Evolutionary conservation across 2,329 filamentous ascomycete genomes (phyloP), one percentile per base, ranked within the genome.

Genomic region (Fusarium hostae): DNA sequence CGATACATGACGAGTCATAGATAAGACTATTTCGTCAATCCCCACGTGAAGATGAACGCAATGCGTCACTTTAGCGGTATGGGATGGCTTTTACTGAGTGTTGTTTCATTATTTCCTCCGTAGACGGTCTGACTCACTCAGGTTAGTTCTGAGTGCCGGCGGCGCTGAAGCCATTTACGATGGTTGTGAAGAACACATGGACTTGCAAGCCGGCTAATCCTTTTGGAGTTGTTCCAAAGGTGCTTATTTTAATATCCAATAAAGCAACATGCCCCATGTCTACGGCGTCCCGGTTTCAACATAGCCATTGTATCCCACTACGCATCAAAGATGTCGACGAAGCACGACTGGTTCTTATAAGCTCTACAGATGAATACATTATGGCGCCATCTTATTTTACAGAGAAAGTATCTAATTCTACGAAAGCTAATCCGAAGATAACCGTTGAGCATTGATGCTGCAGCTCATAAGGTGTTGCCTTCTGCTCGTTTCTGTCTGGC

Each of bases 1-100:
- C 41, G 45, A 60, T 63, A 26, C 48, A 30, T 59, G 52, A 20
- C 61, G 41, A 55, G 45, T 52, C 16, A 66, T 55, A 16, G 34
- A 67, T 50, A 48, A 45, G 47, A 55, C 13, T 44, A 50, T 13
- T 37, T 58, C 47, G 39, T 55, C 7, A 24, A 32, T 7, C 39
- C 41, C 7, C 26, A 18, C 10, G 39, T 20, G 5, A 45, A 13
- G 22, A 32, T n/a, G 11, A 39, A 22, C 16, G 10, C 8, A 12
- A 22, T 48, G 54, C 28, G 54, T 48, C 54, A 57, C 22, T n/a
- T 15, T 18, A 9, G 40, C 54, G 54, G 40, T 57, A 45, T 48
- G 22, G 11, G 13, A 5, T 35, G 22, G 18, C 32, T 28, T 39
- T 4, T 47, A 13, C 9, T 7, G 13, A 5, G 18, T 13, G 2